Base-by-base conservation (phyloP, 2,329 filamentous ascomycete species). In the Pseudonectria buxi region DNA sequence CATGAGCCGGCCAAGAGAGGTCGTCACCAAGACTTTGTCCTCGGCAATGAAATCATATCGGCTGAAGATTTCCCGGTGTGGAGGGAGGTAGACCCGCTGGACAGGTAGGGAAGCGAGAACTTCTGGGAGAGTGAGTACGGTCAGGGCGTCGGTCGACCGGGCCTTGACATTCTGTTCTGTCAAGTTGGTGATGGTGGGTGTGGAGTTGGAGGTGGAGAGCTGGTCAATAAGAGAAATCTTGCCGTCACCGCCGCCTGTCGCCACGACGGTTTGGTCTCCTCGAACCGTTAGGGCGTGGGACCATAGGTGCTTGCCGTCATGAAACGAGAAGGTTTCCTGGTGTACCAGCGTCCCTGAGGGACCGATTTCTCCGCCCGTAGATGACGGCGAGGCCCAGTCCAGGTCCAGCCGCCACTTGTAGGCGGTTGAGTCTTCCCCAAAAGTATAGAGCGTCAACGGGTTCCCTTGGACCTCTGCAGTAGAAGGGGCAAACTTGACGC, bases 221-320 rank as follows among this genome's bases (percentile, higher is more conserved):
- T 36, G 37, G n/a, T 35, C 43, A 25, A 74, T 63, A n/a, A 77
- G 48, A 3, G 69, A 67, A 27, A 82, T 70, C 44, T 71, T 77
- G 12, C 88, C 83, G 60, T 98, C 92, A 10, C 86, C 83, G n/a
- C 86, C 92, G 10, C 92, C 92, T 2, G 85, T 88, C 4, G 76
- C 79, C 14, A 87, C 58, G 2, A 71, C 43, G 1, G 67, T 57
- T 11, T 57, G 46, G 1, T 55, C 49, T 2, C 53, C 47, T 40
- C 45, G 40, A 18, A 37, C 37, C 3, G 58, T 47, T 7, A 72
- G 41, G 10, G 75, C 76, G 26, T 79, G 70, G 0, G 88, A 81
- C 89, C 90, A 96, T 6, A 96, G 79, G 54, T 95, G 88, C 59
- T 95, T 98, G 6, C 92, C 92, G 24, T 68, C 71, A 55, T 96